phyloP scores from a whole-genome alignment of 495 filamentous ascomycete species.

The Xylaria bambusicola region DNA sequence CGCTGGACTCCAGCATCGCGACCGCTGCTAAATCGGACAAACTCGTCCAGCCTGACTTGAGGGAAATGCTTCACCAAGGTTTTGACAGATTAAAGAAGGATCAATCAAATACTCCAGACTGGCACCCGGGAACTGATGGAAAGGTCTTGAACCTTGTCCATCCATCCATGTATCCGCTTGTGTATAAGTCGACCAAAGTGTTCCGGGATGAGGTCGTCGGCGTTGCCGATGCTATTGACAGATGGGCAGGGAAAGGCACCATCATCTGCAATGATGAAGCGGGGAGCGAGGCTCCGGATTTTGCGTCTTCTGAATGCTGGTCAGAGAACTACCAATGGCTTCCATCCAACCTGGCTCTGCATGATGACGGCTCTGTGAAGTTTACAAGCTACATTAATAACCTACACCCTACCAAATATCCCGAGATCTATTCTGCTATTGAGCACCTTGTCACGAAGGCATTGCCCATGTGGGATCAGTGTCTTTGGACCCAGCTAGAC shows the following conservation, averaged over 20 bases:
- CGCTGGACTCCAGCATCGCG: slow-evolving; percentile 27
- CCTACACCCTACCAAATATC: slow-evolving; percentile 53
- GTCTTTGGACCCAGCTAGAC: slow-evolving; percentile 34
- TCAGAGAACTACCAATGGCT: slow-evolving; percentile 61
- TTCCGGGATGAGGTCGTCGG: slow-evolving; percentile 39
- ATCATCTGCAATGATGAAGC: slow-evolving; percentile 23
- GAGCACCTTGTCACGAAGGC: slow-evolving; percentile 53
- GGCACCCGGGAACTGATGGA: slow-evolving; percentile 57
- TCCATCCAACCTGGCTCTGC: slow-evolving; percentile 56
- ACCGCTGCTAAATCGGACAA: slow-evolving; percentile 36
- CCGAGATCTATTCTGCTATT: slow-evolving; percentile 52
- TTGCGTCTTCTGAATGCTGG: slow-evolving; percentile 46
- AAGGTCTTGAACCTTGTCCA: slow-evolving; percentile 64
- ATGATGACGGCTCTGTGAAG: slow-evolving; percentile 56
- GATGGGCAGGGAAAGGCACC: slow-evolving; percentile 34
- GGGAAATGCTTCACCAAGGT: slow-evolving; percentile 17
- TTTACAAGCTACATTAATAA: slow-evolving; percentile 73
- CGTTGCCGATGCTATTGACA: slow-evolving; percentile 32
- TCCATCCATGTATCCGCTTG: slow-evolving; percentile 62
- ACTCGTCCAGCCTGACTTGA: slow-evolving; percentile 25
- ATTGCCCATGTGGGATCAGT: slow-evolving; percentile 58
- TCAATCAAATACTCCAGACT: slow-evolving; percentile 52
- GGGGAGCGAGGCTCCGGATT: too few relatives aligned
- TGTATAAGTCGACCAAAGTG: slow-evolving; percentile 45
- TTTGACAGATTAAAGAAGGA: slow-evolving; percentile 42